Base-by-base conservation (phyloP, 2,329 filamentous ascomycete species). In the Aschersonia sp. region DNA sequence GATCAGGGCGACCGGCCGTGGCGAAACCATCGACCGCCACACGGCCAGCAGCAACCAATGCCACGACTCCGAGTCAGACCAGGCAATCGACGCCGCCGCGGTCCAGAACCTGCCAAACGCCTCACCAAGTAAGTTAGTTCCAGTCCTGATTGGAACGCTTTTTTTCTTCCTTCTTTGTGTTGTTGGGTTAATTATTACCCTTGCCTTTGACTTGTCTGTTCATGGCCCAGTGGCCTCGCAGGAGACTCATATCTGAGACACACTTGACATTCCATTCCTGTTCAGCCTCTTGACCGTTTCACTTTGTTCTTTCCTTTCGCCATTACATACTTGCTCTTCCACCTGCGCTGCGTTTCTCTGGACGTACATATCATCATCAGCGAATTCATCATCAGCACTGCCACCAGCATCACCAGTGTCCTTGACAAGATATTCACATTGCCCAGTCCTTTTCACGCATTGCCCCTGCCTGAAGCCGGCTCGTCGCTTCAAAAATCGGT, bases 1-100 rank as follows among this genome's bases (percentile, higher is more conserved):
- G 29, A 37, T 35, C 30, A 43, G 31, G 39, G 45, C 30, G 6
- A 30, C 12, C 30, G 22, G 42, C 35, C 45, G 46, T 41, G 48
- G 29, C 46, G 46, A 48, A 41, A 45, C 46, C 48, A 46, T 48
- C 41, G 48, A 35, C 44, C 46, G 46, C 48, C 45, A 47, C 48
- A 43, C 45, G 14, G 39, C 11, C 41, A 46, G 41, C 44, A 49
- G 42, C 45, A 31, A 47, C 39, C 47, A 43, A 41, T 43, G 37
- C 30, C 47, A 43, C 31, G 45, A 47, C 8, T 40, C 32, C 40
- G 44, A 45, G 40, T 40, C 32, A n/a, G 44, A 48, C 30, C 31
- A 31, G 31, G 44, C 22, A 22, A 41, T 22, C 43, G 29, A 30
- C 46, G 47, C 47, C 37, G 47, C 43, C 47, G 43, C 41, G 31